Evolutionary conservation across 2,329 filamentous ascomycete species (phyloP).

Genomic region (Blastomyces gilchristii): DNA sequence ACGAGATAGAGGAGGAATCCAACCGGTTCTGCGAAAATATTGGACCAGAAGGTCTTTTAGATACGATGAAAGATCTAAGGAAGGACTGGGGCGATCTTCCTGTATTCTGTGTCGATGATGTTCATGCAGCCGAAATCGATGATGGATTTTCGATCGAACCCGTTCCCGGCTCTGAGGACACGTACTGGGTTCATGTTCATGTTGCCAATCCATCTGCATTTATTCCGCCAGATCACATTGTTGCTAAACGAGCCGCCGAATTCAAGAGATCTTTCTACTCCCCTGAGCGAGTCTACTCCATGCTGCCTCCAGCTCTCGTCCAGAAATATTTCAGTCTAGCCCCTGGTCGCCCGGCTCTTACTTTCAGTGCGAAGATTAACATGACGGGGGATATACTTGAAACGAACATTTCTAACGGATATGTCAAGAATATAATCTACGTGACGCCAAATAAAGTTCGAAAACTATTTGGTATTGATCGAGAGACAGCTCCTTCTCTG

Average conservation of each 20-base stretch:
- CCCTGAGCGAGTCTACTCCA: conserved; percentile 46
- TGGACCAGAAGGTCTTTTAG: conserved; percentile 29
- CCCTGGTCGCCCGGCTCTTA: conserved; percentile 46
- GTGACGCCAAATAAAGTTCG: conserved; percentile 40
- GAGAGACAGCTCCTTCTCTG: conserved; percentile 14
- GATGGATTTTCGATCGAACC: conserved; percentile 52
- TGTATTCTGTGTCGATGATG: conserved; percentile 51
- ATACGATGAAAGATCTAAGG: conserved; percentile 47
- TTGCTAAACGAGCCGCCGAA: conserved; percentile 46
- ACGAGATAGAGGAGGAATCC: conserved; percentile 25
- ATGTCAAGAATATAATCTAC: conserved; percentile 44
- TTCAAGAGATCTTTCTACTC: conserved; percentile 45
- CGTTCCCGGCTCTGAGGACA: conserved; percentile 33
- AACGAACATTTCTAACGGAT: conserved; percentile 44
- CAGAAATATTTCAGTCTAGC: conserved; percentile 46
- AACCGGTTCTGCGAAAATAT: conserved; percentile 21
- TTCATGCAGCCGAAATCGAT: conserved; percentile 49
- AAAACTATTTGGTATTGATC: conserved; percentile 27
- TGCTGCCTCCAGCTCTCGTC: conserved; percentile 44
- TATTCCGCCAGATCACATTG: conserved; percentile 40
- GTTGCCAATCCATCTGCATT: conserved; percentile 56
- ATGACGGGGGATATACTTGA: conserved; percentile 44
- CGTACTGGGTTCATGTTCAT: conserved; percentile 53
- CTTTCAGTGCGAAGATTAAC: conserved; percentile 50
- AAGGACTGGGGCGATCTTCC: conserved; percentile 48